Conservation (phyloP, 106 monocot genomes). For the Dendrobium officinale region DNA sequence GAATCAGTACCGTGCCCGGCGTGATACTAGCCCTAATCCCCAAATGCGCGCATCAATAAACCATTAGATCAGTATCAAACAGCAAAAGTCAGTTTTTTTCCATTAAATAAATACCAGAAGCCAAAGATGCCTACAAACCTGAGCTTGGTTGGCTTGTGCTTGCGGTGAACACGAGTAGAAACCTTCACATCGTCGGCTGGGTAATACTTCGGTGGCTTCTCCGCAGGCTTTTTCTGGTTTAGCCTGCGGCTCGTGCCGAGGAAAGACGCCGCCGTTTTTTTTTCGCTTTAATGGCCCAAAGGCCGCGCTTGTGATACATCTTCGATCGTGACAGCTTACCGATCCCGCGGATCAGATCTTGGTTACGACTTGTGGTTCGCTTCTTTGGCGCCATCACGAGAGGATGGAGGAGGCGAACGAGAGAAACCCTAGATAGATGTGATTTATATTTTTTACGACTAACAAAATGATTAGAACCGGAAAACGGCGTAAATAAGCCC, state of each 20-base stretch:
- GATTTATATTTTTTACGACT: no score
- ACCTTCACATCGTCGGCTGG: slow-evolving; percentile 30
- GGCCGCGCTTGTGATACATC: slow-evolving; percentile 33
- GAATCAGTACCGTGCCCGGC: slow-evolving; percentile 32
- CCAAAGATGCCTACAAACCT: slow-evolving; percentile 2
- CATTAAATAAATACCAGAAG: neutral
- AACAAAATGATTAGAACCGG: no score
- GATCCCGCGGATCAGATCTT: slow-evolving; percentile 16
- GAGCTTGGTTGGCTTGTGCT: slow-evolving; percentile 33
- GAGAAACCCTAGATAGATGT: slow-evolving; percentile 8
- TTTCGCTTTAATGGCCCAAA: slow-evolving; percentile 34
- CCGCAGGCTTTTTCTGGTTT: slow-evolving; percentile 7
- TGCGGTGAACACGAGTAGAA: slow-evolving; percentile 16
- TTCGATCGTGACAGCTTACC: slow-evolving; percentile 17
- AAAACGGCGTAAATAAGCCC: no score
- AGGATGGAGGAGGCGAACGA: no score
- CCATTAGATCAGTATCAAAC: neutral
- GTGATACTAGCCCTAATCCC: slow-evolving; percentile 28
- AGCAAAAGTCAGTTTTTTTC: neutral
- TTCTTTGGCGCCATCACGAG: slow-evolving; percentile 22
- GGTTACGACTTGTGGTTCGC: slow-evolving; percentile 17
- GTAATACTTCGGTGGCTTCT: slow-evolving; percentile 29
- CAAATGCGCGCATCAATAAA: slow-evolving; percentile 2
- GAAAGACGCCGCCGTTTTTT: slow-evolving; percentile 29
- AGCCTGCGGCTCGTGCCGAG: slow-evolving; percentile 10